phyloP scores from a whole-genome alignment of 495 filamentous ascomycete genomes.

The Podospora pseudocomata region DNA sequence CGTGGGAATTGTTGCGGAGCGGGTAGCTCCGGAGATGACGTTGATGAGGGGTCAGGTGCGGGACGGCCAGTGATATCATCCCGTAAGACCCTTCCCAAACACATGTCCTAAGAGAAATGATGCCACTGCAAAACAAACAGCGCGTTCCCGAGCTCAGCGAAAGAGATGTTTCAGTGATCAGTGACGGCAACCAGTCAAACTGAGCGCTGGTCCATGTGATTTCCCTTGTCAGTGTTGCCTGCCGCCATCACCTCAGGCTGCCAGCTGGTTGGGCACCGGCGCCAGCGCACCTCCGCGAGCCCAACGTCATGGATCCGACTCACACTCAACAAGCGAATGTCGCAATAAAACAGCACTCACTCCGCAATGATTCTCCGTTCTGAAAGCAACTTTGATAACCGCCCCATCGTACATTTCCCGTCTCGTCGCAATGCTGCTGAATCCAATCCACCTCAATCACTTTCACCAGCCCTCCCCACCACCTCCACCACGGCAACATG shows the following conservation, averaged over 20 bases:
- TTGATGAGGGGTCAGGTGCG: not conserved
- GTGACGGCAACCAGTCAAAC: not conserved
- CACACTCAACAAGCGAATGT: not conserved
- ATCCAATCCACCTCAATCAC: not conserved
- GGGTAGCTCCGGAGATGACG: not conserved
- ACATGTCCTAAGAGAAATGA: not conserved
- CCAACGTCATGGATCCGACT: not conserved
- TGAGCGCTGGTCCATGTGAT: not conserved
- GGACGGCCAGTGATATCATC: not conserved
- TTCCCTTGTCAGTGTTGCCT: not conserved
- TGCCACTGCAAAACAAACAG: not conserved
- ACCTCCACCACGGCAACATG: not conserved
- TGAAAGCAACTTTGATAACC: not conserved
- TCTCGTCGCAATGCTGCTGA: slow-evolving; percentile 6
- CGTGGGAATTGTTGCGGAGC: not conserved
- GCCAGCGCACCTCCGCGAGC: not conserved
- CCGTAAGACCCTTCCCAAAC: not conserved
- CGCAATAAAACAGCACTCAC: not conserved
- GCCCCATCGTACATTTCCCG: not conserved
- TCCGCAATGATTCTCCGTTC: not conserved
- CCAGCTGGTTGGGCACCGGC: not conserved
- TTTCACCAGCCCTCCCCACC: not conserved
- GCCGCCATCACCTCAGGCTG: not conserved
- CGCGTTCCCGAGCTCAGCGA: not conserved
- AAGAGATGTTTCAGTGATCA: not conserved